phyloP scores from a whole-genome alignment of 768 basidiomycete species.

The Butyriboletus loyo region DNA sequence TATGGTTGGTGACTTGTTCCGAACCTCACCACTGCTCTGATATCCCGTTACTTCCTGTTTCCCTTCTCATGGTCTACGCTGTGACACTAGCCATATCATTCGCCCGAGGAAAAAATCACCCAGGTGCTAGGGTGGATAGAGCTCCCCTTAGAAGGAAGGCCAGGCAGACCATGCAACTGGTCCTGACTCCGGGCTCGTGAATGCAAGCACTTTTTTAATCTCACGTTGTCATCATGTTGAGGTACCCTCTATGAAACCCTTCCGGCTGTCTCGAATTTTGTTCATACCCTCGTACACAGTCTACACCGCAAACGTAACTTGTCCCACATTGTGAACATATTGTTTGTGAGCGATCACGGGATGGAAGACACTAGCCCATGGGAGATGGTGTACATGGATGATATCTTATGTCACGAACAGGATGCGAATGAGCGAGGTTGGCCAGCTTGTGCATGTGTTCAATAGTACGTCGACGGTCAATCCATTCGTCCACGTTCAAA shows the following conservation, averaged over 20 bases:
- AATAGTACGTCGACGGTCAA: conserved; percentile 13
- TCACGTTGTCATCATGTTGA: background rate
- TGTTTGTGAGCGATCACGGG: conserved; percentile 85
- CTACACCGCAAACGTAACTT: conserved; percentile 70
- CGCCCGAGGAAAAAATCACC: conserved; percentile 52
- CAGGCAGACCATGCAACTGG: conserved; percentile 71
- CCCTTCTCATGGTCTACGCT: background rate
- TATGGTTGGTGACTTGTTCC: conserved; percentile 7
- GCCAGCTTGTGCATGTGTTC: conserved; percentile 10
- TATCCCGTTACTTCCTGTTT: background rate
- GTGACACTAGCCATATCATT: background rate
- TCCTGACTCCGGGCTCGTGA: conserved; percentile 61
- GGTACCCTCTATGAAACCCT: conserved; percentile 55
- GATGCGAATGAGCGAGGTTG: conserved; percentile 8
- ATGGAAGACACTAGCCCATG: conserved; percentile 84
- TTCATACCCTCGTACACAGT: conserved; percentile 39
- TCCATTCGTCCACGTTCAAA: background rate
- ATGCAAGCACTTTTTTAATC: conserved; percentile 43
- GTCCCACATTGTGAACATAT: conserved; percentile 74
- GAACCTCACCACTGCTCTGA: background rate
- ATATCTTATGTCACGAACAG: conserved; percentile 15
- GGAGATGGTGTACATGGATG: conserved; percentile 74
- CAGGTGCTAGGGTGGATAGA: conserved; percentile 79
- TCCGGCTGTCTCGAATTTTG: conserved; percentile 62
- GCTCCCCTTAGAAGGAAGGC: conserved; percentile 53